These are phyloP conservation scores for Lipomyces yamanashiensis DNA, from an alignment of 805 yeast genomes.

Conservation along the genomic window DNA sequence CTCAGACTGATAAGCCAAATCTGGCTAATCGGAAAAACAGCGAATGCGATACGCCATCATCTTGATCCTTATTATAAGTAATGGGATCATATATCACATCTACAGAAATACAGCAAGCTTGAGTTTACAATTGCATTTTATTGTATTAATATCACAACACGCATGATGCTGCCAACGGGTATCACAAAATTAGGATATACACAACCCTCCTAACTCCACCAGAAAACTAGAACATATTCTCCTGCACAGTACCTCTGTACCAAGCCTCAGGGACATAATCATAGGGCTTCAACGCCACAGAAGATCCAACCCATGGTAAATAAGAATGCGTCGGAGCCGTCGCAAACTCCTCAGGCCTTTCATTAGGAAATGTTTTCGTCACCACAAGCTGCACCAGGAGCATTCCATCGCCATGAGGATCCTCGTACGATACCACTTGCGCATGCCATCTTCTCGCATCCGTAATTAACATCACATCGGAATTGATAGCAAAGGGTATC, in stretches of 20 bases:
- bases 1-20: too few relatives aligned
- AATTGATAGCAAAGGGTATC: neutral
- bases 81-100: too few relatives aligned
- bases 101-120: too few relatives aligned
- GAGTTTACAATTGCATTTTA: too few relatives aligned
- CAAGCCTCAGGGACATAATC: neutral
- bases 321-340: neutral
- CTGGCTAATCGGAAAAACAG: too few relatives aligned
- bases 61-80: too few relatives aligned
- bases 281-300: neutral
- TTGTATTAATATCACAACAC: too few relatives aligned
- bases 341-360: neutral
- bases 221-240: neutral
- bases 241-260: neutral
- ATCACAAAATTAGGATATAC: neutral
- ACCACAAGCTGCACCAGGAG: slow-evolving; percentile 4
- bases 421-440: neutral
- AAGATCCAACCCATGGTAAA: neutral
- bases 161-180: too few relatives aligned
- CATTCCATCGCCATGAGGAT: slow-evolving; percentile 1
- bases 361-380: neutral
- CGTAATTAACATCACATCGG: neutral
- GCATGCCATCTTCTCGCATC: slow-evolving; percentile 7
- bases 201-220: neutral
- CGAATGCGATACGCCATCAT: too few relatives aligned